Evolutionary conservation across 1,139 yeast species (phyloP).

Genomic region (Lipomyces yarrowii): DNA sequence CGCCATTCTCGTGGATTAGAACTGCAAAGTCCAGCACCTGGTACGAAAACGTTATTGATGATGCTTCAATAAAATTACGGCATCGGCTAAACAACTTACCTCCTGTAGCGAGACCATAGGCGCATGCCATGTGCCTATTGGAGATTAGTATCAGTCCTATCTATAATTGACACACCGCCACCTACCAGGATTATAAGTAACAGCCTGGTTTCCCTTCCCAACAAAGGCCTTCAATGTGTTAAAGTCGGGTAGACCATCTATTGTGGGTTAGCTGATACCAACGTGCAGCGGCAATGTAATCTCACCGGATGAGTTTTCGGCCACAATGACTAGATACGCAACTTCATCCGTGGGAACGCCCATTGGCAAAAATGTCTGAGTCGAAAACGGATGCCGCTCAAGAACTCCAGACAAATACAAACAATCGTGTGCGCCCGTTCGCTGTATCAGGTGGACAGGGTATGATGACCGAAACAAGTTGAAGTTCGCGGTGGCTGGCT

Average conservation of each 20-base stretch:
- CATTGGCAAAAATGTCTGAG: conserved; percentile 90
- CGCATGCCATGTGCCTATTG: conserved; percentile 72
- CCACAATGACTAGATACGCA: conserved; percentile 81
- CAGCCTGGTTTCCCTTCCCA: conserved; percentile 82
- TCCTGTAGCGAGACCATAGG: conserved; percentile 79
- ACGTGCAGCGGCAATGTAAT: background rate
- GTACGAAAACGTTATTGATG: background rate
- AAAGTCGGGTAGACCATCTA: conserved; percentile 61
- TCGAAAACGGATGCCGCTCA: conserved; percentile 88
- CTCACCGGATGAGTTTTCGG: conserved; percentile 50
- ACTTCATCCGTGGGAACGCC: conserved; percentile 57
- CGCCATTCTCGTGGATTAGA: conserved; percentile 78
- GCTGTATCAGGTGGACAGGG: conserved; percentile 59
- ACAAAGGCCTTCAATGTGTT: conserved; percentile 63
- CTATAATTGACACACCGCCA: conserved; percentile 43
- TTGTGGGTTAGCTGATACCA: background rate
- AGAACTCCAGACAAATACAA: conserved; percentile 65
- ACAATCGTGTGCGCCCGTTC: conserved; percentile 16
- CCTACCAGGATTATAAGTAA: conserved; percentile 74
- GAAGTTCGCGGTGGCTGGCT: conserved; percentile 64
- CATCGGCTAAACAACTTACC: conserved; percentile 25
- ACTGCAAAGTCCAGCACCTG: conserved; percentile 76
- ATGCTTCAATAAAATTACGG: background rate
- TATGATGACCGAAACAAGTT: conserved; percentile 82
- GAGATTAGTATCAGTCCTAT: conserved; percentile 39